Evolutionary conservation across 805 yeast genomes (phyloP).

Genomic region (Candida oleophila): DNA sequence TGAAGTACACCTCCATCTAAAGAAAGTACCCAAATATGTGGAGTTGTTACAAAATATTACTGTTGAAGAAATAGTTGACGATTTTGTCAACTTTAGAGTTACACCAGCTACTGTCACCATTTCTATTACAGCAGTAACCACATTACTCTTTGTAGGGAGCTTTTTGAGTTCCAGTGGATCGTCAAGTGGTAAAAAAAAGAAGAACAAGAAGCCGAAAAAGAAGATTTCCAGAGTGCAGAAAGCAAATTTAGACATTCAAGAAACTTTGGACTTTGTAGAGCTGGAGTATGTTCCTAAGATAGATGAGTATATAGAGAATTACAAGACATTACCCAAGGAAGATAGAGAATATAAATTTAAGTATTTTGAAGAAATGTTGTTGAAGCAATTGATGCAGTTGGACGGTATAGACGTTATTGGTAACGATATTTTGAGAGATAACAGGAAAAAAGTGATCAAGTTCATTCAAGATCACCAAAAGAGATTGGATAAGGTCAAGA

Average conservation of each 20-base stretch:
- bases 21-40: conserved; percentile 5
- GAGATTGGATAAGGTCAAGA: conserved; percentile 49
- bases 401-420: conserved; percentile 62
- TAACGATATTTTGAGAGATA: conserved; percentile 50
- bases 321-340: conserved; percentile 22
- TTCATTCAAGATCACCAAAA: conserved; percentile 59
- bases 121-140: conserved; percentile 27
- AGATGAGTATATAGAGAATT: conserved; percentile 30
- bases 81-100: conserved; percentile 25
- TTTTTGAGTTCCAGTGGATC: conserved; percentile 11
- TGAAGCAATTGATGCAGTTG: conserved; percentile 63
- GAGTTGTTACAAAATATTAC: conserved; percentile 11
- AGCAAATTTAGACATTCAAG: conserved; percentile 39
- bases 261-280: conserved; percentile 40
- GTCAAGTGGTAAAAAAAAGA: conserved; percentile 6
- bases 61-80: conserved; percentile 25
- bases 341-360: conserved; percentile 49
- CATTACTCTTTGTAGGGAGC: conserved; percentile 22
- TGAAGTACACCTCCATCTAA: conserved; percentile 7
- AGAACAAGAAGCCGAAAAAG: conserved; percentile 31
- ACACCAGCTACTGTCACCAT: conserved; percentile 36
- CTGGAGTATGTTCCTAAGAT: conserved; percentile 38
- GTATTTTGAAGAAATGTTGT: conserved; percentile 64
- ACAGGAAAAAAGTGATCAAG: conserved; percentile 60
- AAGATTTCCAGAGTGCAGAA: conserved; percentile 38